These are phyloP conservation scores for Amanita muscaria DNA, from an alignment of 768 basidiomycete species.

Conservation along the genomic window DNA sequence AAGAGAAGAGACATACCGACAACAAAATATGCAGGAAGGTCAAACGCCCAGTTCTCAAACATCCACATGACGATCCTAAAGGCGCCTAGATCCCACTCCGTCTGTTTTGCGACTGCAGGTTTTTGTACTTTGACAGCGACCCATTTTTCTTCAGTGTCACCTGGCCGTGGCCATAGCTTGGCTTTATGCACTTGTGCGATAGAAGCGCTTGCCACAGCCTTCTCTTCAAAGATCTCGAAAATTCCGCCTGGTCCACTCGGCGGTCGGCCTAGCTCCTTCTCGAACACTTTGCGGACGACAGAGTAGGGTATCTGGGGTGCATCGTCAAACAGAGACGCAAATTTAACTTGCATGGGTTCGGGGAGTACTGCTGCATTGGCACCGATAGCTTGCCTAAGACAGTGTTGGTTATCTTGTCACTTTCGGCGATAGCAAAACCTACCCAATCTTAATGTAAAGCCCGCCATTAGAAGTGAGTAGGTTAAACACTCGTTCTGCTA, in stretches of 20 bases:
- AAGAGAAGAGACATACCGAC: constrained; percentile 41
- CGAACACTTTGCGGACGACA: constrained; percentile 58
- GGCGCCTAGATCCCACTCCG: constrained; percentile 73
- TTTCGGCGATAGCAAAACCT: constrained; percentile 1
- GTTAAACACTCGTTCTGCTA: constrained; percentile 67
- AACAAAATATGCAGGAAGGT: constrained; percentile 75
- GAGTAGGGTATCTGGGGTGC: constrained; percentile 79
- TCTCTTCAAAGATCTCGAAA: constrained; percentile 70
- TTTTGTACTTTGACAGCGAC: constrained; percentile 95
- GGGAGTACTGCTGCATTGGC: constrained; percentile 84
- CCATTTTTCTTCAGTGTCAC: constrained; percentile 42
- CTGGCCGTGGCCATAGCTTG: constrained; percentile 33
- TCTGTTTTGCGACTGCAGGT: constrained; percentile 78
- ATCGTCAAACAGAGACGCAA: constrained; percentile 78
- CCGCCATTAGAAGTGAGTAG: constrained; percentile 79
- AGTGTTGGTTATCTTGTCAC: constrained; percentile 1
- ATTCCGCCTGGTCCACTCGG: constrained; percentile 62
- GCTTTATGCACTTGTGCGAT: constrained; percentile 92
- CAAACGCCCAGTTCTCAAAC: constrained; percentile 74
- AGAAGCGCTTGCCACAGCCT: constrained; percentile 79
- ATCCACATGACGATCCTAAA: constrained; percentile 72
- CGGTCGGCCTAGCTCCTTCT: constrained; percentile 56
- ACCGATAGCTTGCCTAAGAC: constrained; percentile 61
- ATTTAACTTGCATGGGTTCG: constrained; percentile 72
- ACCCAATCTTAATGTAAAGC: constrained; percentile 78